Evolutionary conservation across 2,329 filamentous ascomycete species (phyloP).

Genomic region (Malbranchea zuffiana): DNA sequence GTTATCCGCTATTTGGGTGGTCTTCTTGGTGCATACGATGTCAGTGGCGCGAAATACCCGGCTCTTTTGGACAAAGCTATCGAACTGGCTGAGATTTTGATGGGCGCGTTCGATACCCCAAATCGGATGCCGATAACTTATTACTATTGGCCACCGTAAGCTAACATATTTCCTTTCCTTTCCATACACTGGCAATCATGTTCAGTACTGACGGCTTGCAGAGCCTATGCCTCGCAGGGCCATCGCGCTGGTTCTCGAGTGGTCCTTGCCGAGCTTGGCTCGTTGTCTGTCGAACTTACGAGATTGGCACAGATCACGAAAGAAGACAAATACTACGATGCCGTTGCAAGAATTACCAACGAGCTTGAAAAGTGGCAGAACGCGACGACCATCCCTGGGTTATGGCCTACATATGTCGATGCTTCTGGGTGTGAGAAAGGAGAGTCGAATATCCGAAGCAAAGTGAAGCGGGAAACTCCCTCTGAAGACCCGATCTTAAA

Average conservation of each 20-base stretch:
- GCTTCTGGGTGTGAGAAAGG: constrained; percentile 61
- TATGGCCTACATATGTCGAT: constrained; percentile 50
- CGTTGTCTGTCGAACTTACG: constrained; percentile 33
- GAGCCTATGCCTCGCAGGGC: constrained; percentile 30
- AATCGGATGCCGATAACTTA: constrained; percentile 21
- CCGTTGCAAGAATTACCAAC: constrained; percentile 27
- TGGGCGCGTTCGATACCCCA: constrained; percentile 32
- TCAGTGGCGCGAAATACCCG: constrained; percentile 46
- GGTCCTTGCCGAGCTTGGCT: constrained; percentile 30
- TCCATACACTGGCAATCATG: constrained; percentile 15
- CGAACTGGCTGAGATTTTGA: constrained; percentile 46
- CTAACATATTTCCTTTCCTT: constrained; percentile 12
- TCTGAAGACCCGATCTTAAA: background rate
- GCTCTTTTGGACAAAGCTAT: constrained; percentile 42
- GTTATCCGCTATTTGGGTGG: constrained; percentile 46
- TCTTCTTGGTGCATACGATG: constrained; percentile 43
- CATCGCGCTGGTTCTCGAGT: constrained; percentile 20
- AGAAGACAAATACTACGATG: constrained; percentile 31
- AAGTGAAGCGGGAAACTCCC: constrained; percentile 4
- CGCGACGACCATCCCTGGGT: constrained; percentile 28
- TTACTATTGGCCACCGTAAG: constrained; percentile 66
- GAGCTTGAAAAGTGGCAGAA: constrained; percentile 26
- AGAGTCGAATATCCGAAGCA: constrained; percentile 12
- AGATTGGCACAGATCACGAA: constrained; percentile 31
- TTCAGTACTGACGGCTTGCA: constrained; percentile 77